Evolutionary conservation across 495 filamentous ascomycete genomes (phyloP).

Genomic region (Rhizodiscina lignyota): DNA sequence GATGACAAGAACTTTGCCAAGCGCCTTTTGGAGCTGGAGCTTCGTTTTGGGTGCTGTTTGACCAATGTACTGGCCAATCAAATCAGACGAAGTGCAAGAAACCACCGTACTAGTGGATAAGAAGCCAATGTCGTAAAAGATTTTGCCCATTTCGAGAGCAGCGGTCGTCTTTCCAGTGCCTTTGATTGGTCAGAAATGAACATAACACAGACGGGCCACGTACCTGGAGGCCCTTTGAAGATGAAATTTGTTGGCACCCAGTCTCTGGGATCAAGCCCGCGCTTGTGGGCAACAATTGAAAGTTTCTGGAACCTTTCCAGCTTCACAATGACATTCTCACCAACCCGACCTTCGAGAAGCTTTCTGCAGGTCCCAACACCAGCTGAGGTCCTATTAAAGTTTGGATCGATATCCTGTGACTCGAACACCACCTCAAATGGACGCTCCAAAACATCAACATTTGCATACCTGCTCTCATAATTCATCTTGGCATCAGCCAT

Average conservation of each 20-base stretch:
- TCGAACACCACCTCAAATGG: no score
- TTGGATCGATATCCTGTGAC: no score
- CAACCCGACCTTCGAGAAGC: no score
- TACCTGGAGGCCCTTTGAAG: conserved; percentile 8
- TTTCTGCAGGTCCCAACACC: no score
- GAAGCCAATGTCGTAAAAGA: conserved; percentile 32
- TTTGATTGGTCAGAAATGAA: no score
- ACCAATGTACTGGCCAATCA: conserved; percentile 40
- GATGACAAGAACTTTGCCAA: conserved; percentile 7
- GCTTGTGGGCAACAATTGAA: conserved; percentile 2
- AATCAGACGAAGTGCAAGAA: conserved; percentile 42
- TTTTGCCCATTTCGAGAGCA: conserved; percentile 1
- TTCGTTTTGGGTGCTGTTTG: conserved; percentile 32
- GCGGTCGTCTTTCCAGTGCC: conserved; percentile 8
- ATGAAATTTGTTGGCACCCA: conserved; percentile 6
- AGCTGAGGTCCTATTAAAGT: no score
- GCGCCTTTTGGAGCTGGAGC: conserved; percentile 19
- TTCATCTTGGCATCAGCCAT: no score
- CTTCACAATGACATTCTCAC: no score
- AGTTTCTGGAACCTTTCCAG: conserved; percentile 3
- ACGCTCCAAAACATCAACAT: no score
- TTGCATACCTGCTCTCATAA: no score
- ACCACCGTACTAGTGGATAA: conserved; percentile 36
- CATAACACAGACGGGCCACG: no score
- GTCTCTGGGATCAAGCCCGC: conserved; percentile 1